Conservation (phyloP, 495 filamentous ascomycete species). For the Glarea lozoyensis region DNA sequence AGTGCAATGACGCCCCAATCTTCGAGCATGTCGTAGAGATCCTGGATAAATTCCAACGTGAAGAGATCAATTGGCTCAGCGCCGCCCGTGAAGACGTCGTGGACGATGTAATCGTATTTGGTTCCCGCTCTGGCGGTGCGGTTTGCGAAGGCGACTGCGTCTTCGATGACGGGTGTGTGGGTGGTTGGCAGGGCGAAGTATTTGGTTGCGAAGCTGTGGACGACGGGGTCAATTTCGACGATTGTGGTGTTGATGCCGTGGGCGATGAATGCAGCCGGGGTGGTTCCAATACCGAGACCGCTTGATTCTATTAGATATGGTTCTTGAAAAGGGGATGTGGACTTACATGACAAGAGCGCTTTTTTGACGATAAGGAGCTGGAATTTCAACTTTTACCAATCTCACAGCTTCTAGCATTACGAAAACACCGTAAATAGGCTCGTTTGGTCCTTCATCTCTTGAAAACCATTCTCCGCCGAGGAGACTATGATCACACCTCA, state of each 20-base stretch:
- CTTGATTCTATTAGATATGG: conserved; percentile 31
- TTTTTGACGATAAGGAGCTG: conserved; percentile 51
- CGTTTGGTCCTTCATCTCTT: conserved; percentile 29
- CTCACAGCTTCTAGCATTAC: conserved; percentile 86
- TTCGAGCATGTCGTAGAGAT: conserved; percentile 59
- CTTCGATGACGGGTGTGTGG: conserved; percentile 71
- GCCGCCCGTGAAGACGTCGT: conserved; percentile 98
- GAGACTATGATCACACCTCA: conserved; percentile 90
- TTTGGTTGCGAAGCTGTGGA: conserved; percentile 68
- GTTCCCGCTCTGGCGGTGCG: conserved; percentile 30
- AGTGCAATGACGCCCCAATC: conserved; percentile 82
- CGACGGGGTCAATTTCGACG: conserved; percentile 86
- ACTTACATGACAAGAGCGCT: conserved; percentile 78
- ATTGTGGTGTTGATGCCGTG: conserved; percentile 89
- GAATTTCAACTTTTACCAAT: conserved; percentile 52
- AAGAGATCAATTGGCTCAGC: conserved; percentile 85
- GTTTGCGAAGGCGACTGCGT: conserved; percentile 72
- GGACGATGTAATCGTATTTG: conserved; percentile 83
- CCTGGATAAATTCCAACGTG: conserved; percentile 69
- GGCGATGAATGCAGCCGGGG: conserved; percentile 72
- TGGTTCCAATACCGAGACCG: conserved; percentile 87
- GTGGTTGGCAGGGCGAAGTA: conserved; percentile 76
- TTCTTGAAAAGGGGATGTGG: neutral
- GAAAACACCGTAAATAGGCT: conserved; percentile 91
- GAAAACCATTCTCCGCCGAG: conserved; percentile 82